phyloP scores from a whole-genome alignment of 805 yeast genomes.

The Zygoascus ofunaensis region DNA sequence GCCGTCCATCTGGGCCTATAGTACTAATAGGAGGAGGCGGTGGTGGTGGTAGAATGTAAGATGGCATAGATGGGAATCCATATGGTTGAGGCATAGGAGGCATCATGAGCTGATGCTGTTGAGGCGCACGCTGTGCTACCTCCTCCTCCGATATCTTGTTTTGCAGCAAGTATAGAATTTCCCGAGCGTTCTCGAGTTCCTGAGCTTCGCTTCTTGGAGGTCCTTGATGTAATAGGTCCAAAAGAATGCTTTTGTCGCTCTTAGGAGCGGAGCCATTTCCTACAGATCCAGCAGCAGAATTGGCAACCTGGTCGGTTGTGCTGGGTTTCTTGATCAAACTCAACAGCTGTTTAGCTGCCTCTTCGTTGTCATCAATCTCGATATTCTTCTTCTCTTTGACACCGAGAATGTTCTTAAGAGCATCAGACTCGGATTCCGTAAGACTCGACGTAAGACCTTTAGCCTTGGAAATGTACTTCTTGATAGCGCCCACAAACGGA shows the following conservation, averaged over 20 bases:
- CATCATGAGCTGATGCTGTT: constrained; percentile 6
- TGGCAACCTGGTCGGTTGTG: constrained; percentile 1
- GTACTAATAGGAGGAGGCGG: not conserved
- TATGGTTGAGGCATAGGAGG: constrained; percentile 10
- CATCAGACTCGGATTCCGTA: constrained; percentile 22
- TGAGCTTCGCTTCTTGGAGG: constrained; percentile 8
- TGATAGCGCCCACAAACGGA: constrained; percentile 29
- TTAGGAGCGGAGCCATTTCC: not conserved
- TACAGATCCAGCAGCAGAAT: too few relatives aligned
- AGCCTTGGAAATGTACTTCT: constrained; percentile 24
- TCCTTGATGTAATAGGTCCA: constrained; percentile 20
- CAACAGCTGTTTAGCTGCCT: constrained; percentile 15
- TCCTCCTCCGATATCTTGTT: constrained; percentile 16
- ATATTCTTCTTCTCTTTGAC: constrained; percentile 14
- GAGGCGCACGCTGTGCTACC: constrained; percentile 6
- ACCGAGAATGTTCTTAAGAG: constrained; percentile 26
- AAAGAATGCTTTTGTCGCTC: constrained; percentile 20
- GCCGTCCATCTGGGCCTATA: not conserved
- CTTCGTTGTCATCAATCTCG: constrained; percentile 12
- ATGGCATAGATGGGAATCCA: not conserved
- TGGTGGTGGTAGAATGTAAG: constrained; percentile 1
- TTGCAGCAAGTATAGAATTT: constrained; percentile 23
- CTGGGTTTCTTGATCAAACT: constrained; percentile 10
- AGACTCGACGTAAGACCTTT: constrained; percentile 24
- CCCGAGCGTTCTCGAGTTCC: constrained; percentile 24